A percentile compares a stretch with the other conserved stretches of the same genome.
phyloP scores from a whole-genome alignment of 768 basidiomycete genomes.

The Termitomyces titanicus region DNA sequence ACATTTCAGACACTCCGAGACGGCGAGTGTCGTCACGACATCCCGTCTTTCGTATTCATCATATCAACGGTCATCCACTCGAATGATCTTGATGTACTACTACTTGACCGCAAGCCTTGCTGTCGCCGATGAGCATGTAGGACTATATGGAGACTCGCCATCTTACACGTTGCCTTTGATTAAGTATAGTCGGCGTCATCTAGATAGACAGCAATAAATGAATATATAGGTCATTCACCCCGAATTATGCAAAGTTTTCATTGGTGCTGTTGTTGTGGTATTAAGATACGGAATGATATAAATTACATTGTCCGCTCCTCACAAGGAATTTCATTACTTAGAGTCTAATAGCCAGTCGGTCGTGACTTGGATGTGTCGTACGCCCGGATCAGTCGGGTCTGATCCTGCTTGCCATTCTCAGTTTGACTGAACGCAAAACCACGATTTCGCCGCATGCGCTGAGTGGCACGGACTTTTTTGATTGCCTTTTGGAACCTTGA shows the following conservation, averaged over 20 bases:
- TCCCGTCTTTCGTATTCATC: not conserved
- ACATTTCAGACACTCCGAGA: not conserved
- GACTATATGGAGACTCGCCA: no score
- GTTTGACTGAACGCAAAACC: constrained; percentile 99
- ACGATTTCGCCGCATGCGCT: constrained; percentile 92
- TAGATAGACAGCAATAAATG: not conserved
- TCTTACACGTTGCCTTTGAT: no score
- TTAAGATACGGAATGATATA: constrained; percentile 24
- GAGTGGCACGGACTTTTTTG: constrained; percentile 98
- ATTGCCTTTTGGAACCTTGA: constrained; percentile 95
- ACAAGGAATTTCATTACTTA: constrained; percentile 6
- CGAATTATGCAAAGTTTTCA: not conserved
- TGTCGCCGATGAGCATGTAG: no score
- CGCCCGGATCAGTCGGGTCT: constrained; percentile 78
- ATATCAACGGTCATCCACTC: not conserved
- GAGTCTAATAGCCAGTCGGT: constrained; percentile 69
- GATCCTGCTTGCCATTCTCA: constrained; percentile 86
- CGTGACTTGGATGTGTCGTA: constrained; percentile 84
- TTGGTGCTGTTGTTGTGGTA: not conserved
- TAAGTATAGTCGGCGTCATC: not conserved
- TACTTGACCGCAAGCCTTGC: not conserved
- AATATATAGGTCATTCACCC: not conserved
- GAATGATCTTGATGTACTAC: constrained; percentile 6
- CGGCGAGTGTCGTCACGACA: not conserved
- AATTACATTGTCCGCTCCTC: constrained; percentile 38